These are phyloP conservation scores for Pyrenochaeta sp. DNA, from an alignment of 2,329 filamentous ascomycete genomes.

Conservation along the genomic window DNA sequence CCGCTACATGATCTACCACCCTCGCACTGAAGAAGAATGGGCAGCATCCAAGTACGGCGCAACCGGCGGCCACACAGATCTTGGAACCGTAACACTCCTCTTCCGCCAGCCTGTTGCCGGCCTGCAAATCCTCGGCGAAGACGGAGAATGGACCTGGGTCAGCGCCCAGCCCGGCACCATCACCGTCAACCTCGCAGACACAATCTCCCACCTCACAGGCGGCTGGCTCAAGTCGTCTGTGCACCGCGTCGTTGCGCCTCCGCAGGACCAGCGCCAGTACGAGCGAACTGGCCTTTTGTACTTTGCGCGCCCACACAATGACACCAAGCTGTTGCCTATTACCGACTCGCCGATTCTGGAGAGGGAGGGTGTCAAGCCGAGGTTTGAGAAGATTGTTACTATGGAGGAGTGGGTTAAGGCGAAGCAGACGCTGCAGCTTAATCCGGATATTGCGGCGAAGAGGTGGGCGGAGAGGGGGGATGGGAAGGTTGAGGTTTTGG, in stretches of 20 bases:
- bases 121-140: conserved; percentile 58
- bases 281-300: conserved; percentile 61
- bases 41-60: conserved; percentile 53
- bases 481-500: conserved; percentile 34
- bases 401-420: conserved; percentile 43
- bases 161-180: conserved; percentile 50
- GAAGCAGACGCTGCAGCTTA: conserved; percentile 33
- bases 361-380: conserved; percentile 38
- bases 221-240: conserved; percentile 58
- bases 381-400: conserved; percentile 53
- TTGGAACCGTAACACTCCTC: conserved; percentile 64
- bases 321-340: conserved; percentile 49
- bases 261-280: conserved; percentile 57
- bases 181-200: conserved; percentile 52
- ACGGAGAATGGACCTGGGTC: conserved; percentile 54
- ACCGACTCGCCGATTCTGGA: conserved; percentile 47
- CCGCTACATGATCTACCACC: conserved; percentile 68
- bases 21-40: conserved; percentile 58
- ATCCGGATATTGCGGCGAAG: conserved; percentile 31
- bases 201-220: conserved; percentile 49
- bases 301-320: conserved; percentile 56
- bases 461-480: conserved; percentile 31
- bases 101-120: conserved; percentile 67
- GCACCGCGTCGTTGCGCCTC: conserved; percentile 59
- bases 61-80: conserved; percentile 62